phyloP scores from a whole-genome alignment of 2,329 filamentous ascomycete species.

The Ophiostoma perfectum region DNA sequence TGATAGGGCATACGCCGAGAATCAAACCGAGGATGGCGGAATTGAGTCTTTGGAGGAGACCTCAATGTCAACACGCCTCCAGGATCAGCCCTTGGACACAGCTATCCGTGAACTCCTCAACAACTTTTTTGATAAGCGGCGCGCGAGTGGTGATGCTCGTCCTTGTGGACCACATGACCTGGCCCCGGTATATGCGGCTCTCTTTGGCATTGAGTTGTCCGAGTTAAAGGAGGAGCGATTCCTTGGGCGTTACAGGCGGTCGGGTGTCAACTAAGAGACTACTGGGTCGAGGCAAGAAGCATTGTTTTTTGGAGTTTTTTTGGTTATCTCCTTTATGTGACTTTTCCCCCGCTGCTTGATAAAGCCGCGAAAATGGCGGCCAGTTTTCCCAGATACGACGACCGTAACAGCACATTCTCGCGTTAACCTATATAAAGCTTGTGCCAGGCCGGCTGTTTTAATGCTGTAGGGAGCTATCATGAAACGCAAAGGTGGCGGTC shows the following conservation, averaged over 20 bases:
- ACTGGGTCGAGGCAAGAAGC: no score
- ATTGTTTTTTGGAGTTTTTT: no score
- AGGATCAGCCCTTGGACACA: background rate
- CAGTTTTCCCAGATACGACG: no score
- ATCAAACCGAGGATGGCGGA: background rate
- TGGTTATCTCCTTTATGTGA: no score
- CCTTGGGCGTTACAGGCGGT: background rate
- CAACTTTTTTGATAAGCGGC: constrained; percentile 2
- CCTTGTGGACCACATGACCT: background rate
- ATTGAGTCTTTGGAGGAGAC: background rate
- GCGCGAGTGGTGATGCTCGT: constrained; percentile 1
- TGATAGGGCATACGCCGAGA: background rate
- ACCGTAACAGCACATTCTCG: no score
- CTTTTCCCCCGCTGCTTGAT: no score
- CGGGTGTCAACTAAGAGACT: no score
- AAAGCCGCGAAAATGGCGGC: no score
- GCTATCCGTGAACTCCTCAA: background rate
- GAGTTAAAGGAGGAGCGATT: background rate
- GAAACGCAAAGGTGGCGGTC: no score
- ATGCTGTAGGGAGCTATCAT: no score
- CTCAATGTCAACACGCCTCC: background rate
- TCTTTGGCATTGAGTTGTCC: background rate
- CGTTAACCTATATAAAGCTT: no score
- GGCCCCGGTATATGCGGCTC: background rate
- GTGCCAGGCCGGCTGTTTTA: no score